Evolutionary conservation across 2,329 filamentous ascomycete species (phyloP).

Genomic region (Ustulina deusta): DNA sequence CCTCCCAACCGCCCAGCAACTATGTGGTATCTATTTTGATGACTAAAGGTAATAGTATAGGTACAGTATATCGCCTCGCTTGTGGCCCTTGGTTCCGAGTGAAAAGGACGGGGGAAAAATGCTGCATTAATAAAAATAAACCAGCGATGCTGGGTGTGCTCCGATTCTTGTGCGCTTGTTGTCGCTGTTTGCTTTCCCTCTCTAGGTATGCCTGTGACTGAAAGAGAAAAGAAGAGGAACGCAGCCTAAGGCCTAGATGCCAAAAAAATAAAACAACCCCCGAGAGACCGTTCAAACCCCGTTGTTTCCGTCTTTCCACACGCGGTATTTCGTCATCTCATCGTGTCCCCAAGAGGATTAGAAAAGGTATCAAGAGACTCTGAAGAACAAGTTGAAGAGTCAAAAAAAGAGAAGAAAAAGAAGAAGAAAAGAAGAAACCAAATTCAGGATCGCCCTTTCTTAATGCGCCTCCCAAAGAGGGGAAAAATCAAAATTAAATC

Average conservation of each 20-base stretch:
- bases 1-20: constrained; percentile 14
- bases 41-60: constrained; percentile 33
- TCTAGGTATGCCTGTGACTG: constrained; percentile 29
- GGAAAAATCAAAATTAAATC: constrained; percentile 11
- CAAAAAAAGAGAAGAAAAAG: background rate
- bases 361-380: constrained; percentile 28
- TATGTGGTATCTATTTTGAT: constrained; percentile 40
- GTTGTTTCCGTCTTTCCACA: constrained; percentile 17
- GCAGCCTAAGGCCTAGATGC: constrained; percentile 14
- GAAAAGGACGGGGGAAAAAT: constrained; percentile 15
- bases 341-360: constrained; percentile 28
- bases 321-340: constrained; percentile 29
- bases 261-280: constrained; percentile 13
- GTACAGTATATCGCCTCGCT: constrained; percentile 36
- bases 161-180: constrained; percentile 25
- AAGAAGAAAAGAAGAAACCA: constrained; percentile 4
- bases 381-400: background rate
- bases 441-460: background rate
- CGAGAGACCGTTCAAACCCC: constrained; percentile 12
- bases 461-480: constrained; percentile 6
- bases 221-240: constrained; percentile 5
- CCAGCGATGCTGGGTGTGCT: constrained; percentile 25
- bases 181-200: constrained; percentile 20
- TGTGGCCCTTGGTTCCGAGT: constrained; percentile 10
- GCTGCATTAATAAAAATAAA: constrained; percentile 30